A percentile compares a stretch with the other conserved stretches of the same genome.
Evolutionary conservation across 1,284 basidiomycete genomes (phyloP).

Genomic region (Papiliotrema fonsecae): DNA sequence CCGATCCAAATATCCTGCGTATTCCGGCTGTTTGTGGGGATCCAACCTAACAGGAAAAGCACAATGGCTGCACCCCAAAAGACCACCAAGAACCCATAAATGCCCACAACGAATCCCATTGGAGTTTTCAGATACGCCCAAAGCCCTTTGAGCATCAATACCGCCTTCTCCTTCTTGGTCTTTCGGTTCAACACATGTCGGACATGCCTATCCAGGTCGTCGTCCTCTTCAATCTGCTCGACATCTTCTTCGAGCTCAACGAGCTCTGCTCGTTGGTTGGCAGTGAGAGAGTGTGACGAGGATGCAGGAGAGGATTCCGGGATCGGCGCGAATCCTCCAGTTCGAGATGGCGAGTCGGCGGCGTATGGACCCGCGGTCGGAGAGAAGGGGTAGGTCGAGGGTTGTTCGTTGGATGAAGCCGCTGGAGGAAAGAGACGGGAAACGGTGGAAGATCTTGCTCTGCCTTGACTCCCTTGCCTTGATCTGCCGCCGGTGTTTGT

Average conservation of each 20-base stretch:
- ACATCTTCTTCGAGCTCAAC: not conserved
- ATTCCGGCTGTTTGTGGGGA: slow-evolving; percentile 33
- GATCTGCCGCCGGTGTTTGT: no score
- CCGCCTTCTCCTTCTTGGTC: slow-evolving; percentile 59
- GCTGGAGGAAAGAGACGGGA: slow-evolving; percentile 15
- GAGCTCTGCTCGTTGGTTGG: not conserved
- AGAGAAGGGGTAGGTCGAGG: not conserved
- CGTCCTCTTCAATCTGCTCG: slow-evolving; percentile 1
- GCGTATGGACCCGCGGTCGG: not conserved
- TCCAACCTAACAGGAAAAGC: slow-evolving; percentile 57
- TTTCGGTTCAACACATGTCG: slow-evolving; percentile 58
- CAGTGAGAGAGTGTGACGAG: no score
- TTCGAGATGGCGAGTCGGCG: not conserved
- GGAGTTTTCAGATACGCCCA: slow-evolving; percentile 79
- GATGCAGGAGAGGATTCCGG: not conserved
- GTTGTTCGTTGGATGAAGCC: not conserved
- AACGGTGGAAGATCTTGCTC: slow-evolving; percentile 18
- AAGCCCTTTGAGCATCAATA: slow-evolving; percentile 62
- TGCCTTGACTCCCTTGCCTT: no score
- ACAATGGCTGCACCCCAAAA: slow-evolving; percentile 84
- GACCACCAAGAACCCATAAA: slow-evolving; percentile 73
- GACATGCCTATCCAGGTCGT: slow-evolving; percentile 57
- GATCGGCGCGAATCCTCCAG: slow-evolving; percentile 1
- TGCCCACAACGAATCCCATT: slow-evolving; percentile 61
- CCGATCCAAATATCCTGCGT: slow-evolving; percentile 43